phyloP scores from a whole-genome alignment of 1,139 yeast genomes.

The Yamadazyma aaseri region DNA sequence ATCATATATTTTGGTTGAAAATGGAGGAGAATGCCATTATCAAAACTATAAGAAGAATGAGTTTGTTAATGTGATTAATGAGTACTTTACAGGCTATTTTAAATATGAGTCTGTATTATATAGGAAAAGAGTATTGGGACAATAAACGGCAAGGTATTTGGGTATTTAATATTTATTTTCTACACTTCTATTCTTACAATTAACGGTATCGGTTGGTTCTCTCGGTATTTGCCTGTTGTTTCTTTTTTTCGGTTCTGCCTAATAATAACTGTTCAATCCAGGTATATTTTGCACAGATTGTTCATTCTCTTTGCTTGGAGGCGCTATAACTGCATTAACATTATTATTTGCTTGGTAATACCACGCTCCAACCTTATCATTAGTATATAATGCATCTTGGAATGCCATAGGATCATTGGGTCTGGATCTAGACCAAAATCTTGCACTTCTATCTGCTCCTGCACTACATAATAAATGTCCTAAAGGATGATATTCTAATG shows the following conservation, averaged over 20 bases:
- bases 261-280: constrained; percentile 12
- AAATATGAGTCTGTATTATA: constrained; percentile 32
- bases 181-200: no score
- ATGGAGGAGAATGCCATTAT: constrained; percentile 28
- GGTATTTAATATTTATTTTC: no score
- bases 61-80: constrained; percentile 15
- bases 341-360: constrained; percentile 67
- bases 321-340: constrained; percentile 55
- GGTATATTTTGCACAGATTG: constrained; percentile 12
- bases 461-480: constrained; percentile 93
- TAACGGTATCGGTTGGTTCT: no score
- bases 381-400: constrained; percentile 71
- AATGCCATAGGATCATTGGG: constrained; percentile 87
- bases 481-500: constrained; percentile 88
- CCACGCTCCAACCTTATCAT: constrained; percentile 73
- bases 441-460: constrained; percentile 89
- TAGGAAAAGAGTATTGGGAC: constrained; percentile 8
- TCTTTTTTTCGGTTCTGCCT: no score
- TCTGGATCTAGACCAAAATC: constrained; percentile 92
- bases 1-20: constrained; percentile 42
- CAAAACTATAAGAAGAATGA: constrained; percentile 16
- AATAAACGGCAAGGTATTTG: no score
- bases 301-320: constrained; percentile 18
- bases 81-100: constrained; percentile 32
- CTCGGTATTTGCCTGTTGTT: no score